Base-by-base conservation (phyloP, 257 asterid species). In the Solanum clarkiae region DNA sequence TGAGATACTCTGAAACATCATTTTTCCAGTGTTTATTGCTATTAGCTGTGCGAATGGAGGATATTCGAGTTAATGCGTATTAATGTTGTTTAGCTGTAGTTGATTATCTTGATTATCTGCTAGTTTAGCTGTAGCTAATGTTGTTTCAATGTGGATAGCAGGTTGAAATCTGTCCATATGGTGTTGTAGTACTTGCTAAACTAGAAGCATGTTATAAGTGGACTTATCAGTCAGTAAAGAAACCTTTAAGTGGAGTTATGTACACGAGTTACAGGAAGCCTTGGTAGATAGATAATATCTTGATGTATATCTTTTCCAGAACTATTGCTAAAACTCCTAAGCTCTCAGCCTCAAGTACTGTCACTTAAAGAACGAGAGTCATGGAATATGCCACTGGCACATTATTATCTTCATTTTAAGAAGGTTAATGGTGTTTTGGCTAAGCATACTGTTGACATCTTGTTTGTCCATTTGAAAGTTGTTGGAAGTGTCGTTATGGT, bases 41-140 rank as follows among this genome's bases (percentile, higher is more conserved):
- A n/a, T n/a, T n/a, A n/a, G n/a, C n/a, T n/a, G n/a, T n/a, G n/a
- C n/a, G n/a, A n/a, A n/a, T n/a, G n/a, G n/a, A n/a, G n/a, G n/a
- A n/a, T n/a, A n/a, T n/a, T n/a, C n/a, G n/a, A n/a, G n/a, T n/a
- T n/a, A n/a, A n/a, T n/a, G n/a, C n/a, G n/a, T n/a, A n/a, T n/a
- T n/a, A n/a, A n/a, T n/a, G n/a, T n/a, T n/a, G n/a, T n/a, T n/a
- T n/a, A n/a, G n/a, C n/a, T n/a, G n/a, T n/a, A n/a, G n/a, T n/a
- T n/a, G n/a, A n/a, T n/a, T 84, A 5, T 22, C 84, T 36, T 88
- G 65, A 29, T 83, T 83, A 18, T 83, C 87, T 81, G 88, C 44
- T 53, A 62, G 70, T 42, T 74, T 84, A 85, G 24, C 82, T 56
- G 40, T 75, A 24, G 82, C 51, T 77, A 49, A 49, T 49, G 26